These are phyloP conservation scores for Leishmania gerbilli DNA, from an alignment of 208 protist species.

Conservation along the genomic window DNA sequence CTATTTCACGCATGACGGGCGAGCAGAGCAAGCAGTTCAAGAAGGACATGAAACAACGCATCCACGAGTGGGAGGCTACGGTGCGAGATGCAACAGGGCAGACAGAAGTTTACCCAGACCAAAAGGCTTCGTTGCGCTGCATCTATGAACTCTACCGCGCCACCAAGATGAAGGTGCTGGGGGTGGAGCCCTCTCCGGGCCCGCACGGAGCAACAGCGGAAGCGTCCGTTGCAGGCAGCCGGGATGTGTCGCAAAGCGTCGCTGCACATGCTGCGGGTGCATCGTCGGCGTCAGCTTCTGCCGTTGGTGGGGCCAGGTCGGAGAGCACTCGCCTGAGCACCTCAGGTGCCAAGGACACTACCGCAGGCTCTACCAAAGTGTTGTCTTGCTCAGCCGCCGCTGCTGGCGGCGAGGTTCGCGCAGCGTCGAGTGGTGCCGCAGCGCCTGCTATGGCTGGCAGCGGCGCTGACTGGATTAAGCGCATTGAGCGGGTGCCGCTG, in stretches of 20 bases:
- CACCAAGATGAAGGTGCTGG: constrained; percentile 60
- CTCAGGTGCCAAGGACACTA: constrained; percentile 12
- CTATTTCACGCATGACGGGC: constrained; percentile 54
- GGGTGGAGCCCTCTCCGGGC: constrained; percentile 31
- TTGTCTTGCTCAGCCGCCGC: neutral
- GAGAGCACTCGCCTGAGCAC: constrained; percentile 19
- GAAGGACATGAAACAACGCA: constrained; percentile 88
- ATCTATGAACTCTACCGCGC: constrained; percentile 89
- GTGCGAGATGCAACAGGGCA: constrained; percentile 69
- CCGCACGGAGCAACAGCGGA: constrained; percentile 10
- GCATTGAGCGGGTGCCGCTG: constrained; percentile 41
- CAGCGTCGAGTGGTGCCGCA: neutral
- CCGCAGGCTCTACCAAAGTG: neutral
- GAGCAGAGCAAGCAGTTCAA: constrained; percentile 75
- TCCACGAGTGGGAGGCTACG: constrained; percentile 87
- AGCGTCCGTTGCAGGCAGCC: constrained; percentile 9
- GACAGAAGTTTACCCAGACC: constrained; percentile 57
- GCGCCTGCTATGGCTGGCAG: neutral
- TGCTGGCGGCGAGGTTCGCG: neutral
- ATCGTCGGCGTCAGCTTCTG: constrained; percentile 4
- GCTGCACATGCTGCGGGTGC: constrained; percentile 13
- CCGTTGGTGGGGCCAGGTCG: constrained; percentile 3
- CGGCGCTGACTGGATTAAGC: constrained; percentile 25
- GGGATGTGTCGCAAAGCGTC: constrained; percentile 24
- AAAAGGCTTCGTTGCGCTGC: constrained; percentile 72